A percentile compares a stretch with the other conserved stretches of the same genome.
Evolutionary conservation across 441 rosid species (phyloP).

Genomic region (Hypseocharis bilobata): DNA sequence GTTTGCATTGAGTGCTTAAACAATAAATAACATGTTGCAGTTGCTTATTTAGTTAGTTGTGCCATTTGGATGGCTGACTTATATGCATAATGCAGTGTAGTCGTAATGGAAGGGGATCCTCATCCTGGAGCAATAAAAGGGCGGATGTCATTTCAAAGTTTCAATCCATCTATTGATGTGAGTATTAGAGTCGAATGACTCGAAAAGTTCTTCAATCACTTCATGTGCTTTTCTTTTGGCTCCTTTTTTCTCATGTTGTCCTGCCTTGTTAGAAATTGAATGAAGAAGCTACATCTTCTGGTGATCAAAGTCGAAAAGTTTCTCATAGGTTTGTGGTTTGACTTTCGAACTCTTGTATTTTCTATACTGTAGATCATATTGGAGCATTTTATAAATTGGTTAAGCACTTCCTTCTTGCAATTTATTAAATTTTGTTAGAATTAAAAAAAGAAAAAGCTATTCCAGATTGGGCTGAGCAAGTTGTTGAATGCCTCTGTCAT

Average conservation of each 20-base stretch:
- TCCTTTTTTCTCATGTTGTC: constrained; percentile 21
- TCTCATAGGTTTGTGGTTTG: constrained; percentile 39
- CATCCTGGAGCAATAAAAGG: constrained; percentile 69
- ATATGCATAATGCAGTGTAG: constrained; percentile 41
- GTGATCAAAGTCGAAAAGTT: constrained; percentile 32
- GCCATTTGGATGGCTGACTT: neutral
- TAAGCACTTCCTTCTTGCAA: too few species aligned
- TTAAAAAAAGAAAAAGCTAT: too few species aligned
- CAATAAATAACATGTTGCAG: neutral
- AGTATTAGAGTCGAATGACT: constrained; percentile 30
- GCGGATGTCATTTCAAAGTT: constrained; percentile 85
- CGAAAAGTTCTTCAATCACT: constrained; percentile 11
- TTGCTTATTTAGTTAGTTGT: neutral
- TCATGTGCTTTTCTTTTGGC: constrained; percentile 10
- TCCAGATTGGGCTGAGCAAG: too few species aligned
- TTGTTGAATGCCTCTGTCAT: too few species aligned
- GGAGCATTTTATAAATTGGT: too few species aligned
- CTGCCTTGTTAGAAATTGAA: constrained; percentile 61
- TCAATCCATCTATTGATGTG: constrained; percentile 88
- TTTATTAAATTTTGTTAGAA: too few species aligned
- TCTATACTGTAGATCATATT: too few species aligned
- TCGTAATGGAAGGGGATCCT: constrained; percentile 85
- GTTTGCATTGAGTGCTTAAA: too few species aligned
- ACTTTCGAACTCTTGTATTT: neutral
- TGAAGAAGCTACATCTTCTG: constrained; percentile 40